Base-by-base conservation (phyloP, 2,329 filamentous ascomycete genomes). In the Ilyonectria robusta region DNA sequence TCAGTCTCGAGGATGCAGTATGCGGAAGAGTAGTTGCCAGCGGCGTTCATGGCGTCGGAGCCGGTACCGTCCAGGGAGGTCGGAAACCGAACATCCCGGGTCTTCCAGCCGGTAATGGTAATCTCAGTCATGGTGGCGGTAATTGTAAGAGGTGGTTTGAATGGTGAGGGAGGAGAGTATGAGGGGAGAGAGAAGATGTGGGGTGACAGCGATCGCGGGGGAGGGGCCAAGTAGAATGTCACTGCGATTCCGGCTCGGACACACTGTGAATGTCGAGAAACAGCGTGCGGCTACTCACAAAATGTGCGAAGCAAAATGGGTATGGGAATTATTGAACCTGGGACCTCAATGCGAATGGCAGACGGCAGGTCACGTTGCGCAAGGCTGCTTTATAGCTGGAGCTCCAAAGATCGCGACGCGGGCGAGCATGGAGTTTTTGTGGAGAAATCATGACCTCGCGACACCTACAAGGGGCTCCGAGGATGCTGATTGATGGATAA, bases 41-140 rank as follows among this genome's bases (percentile, higher is more conserved):
- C 94, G 3, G 93, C 93, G 78, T 98, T 97, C 95, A 97, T 98
- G 77, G 94, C 95, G 88, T 98, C 95, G 9, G 94, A 97, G 76
- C 94, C 94, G n/a, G 94, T 97, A 84, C 95, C 96, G 83, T 97
- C 94, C 68, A 98, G 90, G 46, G 94, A 97, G n/a, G 94, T 98
- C 81, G 92, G 92, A 79, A 94, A 94, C 74, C 92, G 89, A 79
- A 94, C 91, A 83, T 94, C 92, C 78, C 91, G 87, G 66, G 91
- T 92, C 72, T 83, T 84, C 85, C 90, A 94, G 70, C 90, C 88
- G 61, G 91, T 94, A 78, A 94, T 93, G 65, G 89, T 93, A 75
- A 94, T 85, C 74, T 91, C 88, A 64, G 73, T 48, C 72, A 74
- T 75, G 47, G 37, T 70, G 69, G 42, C 40, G 44, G n/a, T 33